Base-by-base conservation (phyloP, 352 stramenopile species). In the Phytophthora sansomeana region DNA sequence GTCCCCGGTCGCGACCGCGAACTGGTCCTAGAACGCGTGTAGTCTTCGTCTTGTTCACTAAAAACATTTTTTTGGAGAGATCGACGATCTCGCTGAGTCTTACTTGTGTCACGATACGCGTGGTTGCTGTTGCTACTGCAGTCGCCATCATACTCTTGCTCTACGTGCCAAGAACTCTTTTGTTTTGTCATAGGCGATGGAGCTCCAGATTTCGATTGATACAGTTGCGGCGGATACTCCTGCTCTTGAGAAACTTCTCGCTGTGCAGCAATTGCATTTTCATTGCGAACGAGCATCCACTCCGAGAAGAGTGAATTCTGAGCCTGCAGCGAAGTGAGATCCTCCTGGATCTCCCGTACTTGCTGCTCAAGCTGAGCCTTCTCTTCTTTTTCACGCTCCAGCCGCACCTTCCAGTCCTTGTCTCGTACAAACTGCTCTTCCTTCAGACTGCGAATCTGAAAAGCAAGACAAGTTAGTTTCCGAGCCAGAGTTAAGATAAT, bases 221-320 rank as follows among this genome's bases (percentile, higher is more conserved):
- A n/a, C 10, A 29, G 13, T 14, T 58, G 24, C n/a, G 58, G 42
- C 21, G 13, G 21, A 6, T 58, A 53, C 9, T 64, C 56, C 24
- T 63, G 43, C 0, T 59, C 39, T 41, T 41, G 62, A 44, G 30
- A 29, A 14, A 36, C 38, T 5, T 67, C 63, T 36, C 58, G 67
- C 47, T 75, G 72, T n/a, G 69, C 63, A 29, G 75, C 76, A 17
- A 80, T 52, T 6, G 72, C 49, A 30, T 92, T 90, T 29, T 86
- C 81, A 54, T 81, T 90, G 7, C 80, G 77, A 48, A 94, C 81
- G 5, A 92, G 75, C 87, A 92, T 90, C 79, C 83, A 93, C 59
- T 93, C 83, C 17, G 84, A 92, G 33, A 90, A 84, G 29, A 91
- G 58, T 7, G 78, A 79, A 51, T 91, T 92, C 50, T 92, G 81